Base-by-base conservation (phyloP, 306 rosid species). In the Pterocarpus santalinus region DNA sequence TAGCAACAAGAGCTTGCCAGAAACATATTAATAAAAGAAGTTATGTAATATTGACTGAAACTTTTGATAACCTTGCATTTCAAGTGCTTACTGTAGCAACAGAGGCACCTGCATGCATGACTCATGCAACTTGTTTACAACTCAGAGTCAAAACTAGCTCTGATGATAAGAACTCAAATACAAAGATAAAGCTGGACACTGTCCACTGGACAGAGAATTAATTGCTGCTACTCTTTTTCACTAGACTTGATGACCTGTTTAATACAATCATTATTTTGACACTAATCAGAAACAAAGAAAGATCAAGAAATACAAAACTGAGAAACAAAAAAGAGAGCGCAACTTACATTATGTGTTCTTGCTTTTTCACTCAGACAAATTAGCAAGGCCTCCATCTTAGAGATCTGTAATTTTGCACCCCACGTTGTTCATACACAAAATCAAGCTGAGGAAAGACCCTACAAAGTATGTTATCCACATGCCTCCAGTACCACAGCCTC, bases 401-500 rank as follows among this genome's bases (percentile, higher is more conserved):
- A 34, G 17, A 39, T 52, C 44, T 12, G 28, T 72, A 72, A 5
- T 39, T 52, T 32, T 35, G 33, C 61, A 35, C 64, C 11, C 63
- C 76, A 52, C 4, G 64, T 0, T 7, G 11, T 36, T 72, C 64
- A 14, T 72, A 72, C 15, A 8, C 63, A 52, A 52, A 22, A 34
- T 14, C 17, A 0, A 71, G 34, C 76, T 51, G 63, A 2, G 63
- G 62, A 15, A 71, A 51, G 32, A 71, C n/a, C 17, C 2, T 3
- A 14, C 14, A 51, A 12, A 71, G n/a, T 11, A 71, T 28, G n/a
- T 1, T 7, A 41, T 72, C 52, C 36, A 72, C 77, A n/a, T 36
- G 34, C 34, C 17, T 4, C 6, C 77, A 53, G 41, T 72, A 72
- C 52, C 49, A n/a, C 11, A n/a, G 10, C 77, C 77, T 72, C 64